phyloP scores from a whole-genome alignment of 2,329 filamentous ascomycete genomes.

The Dryadomyces sulphureus region DNA sequence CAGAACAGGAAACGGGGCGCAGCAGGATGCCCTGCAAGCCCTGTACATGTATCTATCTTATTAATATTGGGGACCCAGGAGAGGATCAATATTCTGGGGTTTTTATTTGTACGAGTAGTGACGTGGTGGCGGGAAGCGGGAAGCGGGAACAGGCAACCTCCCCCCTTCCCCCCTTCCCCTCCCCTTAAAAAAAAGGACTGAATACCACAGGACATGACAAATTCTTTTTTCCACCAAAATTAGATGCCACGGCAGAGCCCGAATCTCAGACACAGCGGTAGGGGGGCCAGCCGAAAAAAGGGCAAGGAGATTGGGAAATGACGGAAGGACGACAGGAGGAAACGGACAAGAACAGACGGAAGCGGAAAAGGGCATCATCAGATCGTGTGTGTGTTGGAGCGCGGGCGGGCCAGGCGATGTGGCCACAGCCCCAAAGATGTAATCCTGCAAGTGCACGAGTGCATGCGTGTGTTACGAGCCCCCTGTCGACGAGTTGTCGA shows the following conservation, averaged over 20 bases:
- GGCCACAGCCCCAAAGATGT: neutral
- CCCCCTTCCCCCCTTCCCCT: too few relatives aligned
- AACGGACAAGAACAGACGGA: neutral
- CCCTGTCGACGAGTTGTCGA: too few relatives aligned
- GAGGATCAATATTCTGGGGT: neutral
- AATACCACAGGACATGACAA: neutral
- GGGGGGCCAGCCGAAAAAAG: neutral
- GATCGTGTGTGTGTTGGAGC: neutral
- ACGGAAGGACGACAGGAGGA: neutral
- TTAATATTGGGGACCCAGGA: too few relatives aligned
- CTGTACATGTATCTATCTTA: too few relatives aligned
- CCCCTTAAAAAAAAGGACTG: neutral
- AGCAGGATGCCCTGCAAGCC: constrained; percentile 3
- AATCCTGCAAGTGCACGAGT: too few relatives aligned
- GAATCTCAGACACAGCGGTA: neutral
- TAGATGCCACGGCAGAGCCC: neutral
- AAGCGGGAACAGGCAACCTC: too few relatives aligned
- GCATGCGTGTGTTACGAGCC: neutral
- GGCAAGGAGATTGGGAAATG: neutral
- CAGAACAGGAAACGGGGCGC: constrained; percentile 6
- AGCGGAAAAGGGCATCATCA: neutral
- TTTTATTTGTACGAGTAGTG: neutral
- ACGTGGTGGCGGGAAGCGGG: neutral
- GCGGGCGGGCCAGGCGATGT: neutral
- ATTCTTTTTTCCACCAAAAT: neutral